phyloP scores from a whole-genome alignment of 2,329 filamentous ascomycete genomes.

The Arthroderma uncinatum region DNA sequence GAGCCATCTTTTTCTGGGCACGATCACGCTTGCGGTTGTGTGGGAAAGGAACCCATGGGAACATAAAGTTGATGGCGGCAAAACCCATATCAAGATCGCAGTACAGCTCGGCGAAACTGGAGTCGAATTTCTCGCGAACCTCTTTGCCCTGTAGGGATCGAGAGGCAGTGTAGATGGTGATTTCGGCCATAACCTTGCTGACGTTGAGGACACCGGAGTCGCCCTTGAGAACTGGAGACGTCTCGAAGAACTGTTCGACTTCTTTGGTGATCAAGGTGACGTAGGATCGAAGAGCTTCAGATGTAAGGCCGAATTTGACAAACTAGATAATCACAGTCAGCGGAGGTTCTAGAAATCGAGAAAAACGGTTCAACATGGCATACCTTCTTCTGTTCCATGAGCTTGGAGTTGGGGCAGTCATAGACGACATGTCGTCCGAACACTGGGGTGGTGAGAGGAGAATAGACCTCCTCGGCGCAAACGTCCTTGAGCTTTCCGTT shows the following conservation, averaged over 20 bases:
- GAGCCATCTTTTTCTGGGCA: conserved; percentile 68
- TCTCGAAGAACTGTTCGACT: conserved; percentile 61
- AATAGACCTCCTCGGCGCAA: conserved; percentile 83
- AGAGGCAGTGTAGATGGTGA: conserved; percentile 83
- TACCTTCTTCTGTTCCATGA: conserved; percentile 96
- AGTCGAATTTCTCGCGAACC: conserved; percentile 69
- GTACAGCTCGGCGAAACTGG: conserved; percentile 68
- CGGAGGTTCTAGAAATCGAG: not conserved
- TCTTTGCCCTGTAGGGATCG: conserved; percentile 75
- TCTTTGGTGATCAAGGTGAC: conserved; percentile 68
- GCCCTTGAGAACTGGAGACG: conserved; percentile 54
- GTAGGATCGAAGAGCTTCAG: conserved; percentile 55
- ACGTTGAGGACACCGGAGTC: conserved; percentile 60
- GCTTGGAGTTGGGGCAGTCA: conserved; percentile 79
- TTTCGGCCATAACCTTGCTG: conserved; percentile 64
- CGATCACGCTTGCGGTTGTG: conserved; percentile 72
- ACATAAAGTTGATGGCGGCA: conserved; percentile 77
- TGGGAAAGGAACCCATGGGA: conserved; percentile 80
- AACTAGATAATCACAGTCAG: conserved; percentile 31
- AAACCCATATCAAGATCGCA: conserved; percentile 87
- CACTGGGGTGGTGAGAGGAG: conserved; percentile 56
- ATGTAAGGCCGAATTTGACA: conserved; percentile 54
- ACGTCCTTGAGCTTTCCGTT: conserved; percentile 86
- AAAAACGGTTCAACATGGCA: conserved; percentile 13
- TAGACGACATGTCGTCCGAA: conserved; percentile 84